These are phyloP conservation scores for Thymus quinquecostatus DNA, from an alignment of 257 asterid species.

Conservation along the genomic window DNA sequence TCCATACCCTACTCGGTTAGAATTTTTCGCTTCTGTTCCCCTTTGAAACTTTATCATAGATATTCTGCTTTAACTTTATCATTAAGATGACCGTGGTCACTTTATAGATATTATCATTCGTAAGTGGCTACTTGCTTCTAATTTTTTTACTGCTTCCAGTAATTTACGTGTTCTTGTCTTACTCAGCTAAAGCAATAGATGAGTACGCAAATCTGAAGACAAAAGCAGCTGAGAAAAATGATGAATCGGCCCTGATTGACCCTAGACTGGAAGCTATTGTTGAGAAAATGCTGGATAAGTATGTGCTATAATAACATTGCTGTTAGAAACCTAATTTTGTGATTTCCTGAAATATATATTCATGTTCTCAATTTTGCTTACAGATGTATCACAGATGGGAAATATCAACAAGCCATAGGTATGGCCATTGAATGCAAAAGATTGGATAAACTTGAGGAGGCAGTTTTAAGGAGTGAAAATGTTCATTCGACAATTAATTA, in stretches of 20 bases:
- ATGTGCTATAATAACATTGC: constrained; percentile 30
- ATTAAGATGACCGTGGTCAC: constrained; percentile 5
- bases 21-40: constrained; percentile 12
- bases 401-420: constrained; percentile 91
- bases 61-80: constrained; percentile 5
- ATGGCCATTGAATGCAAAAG: constrained; percentile 90
- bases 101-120: not conserved
- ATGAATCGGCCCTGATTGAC: constrained; percentile 60
- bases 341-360: constrained; percentile 7
- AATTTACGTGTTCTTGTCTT: constrained; percentile 29
- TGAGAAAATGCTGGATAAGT: constrained; percentile 97
- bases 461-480: constrained; percentile 76
- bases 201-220: constrained; percentile 83
- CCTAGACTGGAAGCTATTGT: constrained; percentile 91
- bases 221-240: constrained; percentile 78
- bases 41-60: not conserved
- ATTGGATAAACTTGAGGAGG: constrained; percentile 89
- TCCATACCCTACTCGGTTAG: constrained; percentile 82
- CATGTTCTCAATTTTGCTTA: constrained; percentile 19
- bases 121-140: constrained; percentile 1
- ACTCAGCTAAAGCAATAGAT: constrained; percentile 88
- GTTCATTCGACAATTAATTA: constrained; percentile 73
- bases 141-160: constrained; percentile 11
- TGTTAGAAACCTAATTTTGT: constrained; percentile 15
- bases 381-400: constrained; percentile 87